Base-by-base conservation (phyloP, 2,329 filamentous ascomycete genomes). In the Colletotrichum acutatum region DNA sequence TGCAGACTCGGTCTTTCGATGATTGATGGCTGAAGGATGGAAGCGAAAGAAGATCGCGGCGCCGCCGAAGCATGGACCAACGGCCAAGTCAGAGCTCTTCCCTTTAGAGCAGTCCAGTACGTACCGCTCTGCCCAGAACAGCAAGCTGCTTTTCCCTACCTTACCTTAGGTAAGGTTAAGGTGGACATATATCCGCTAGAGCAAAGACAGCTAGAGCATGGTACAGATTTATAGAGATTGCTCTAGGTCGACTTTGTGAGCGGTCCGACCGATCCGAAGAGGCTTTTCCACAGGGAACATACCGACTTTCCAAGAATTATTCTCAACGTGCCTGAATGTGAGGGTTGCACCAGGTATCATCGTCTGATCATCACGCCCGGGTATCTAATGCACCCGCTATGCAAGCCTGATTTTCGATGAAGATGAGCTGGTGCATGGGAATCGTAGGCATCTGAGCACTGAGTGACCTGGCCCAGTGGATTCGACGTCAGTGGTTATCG, bases 231-330 rank as follows among this genome's bases (percentile, higher is more conserved):
- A 62, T 3, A 28, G 5, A 42, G 4, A 24, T 14, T 46, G 46
- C 19, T 8, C 4, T n/a, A 22, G 42, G 19, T 49, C 42, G 26
- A 57, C 37, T 5, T 4, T n/a, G n/a, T n/a, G n/a, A 34, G 42
- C 52, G 68, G 57, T 53, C 68, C 68, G 64, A 68, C 57, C 22
- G 68, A 71, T 68, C 64, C 68, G 68, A 52, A 24, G 26, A 28
- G 34, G 34, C 37, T 71, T 71, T 49, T 61, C 26, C 32, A 71
- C 63, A 71, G 68, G 68, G 63, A 56, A 19, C 12, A 49, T 24
- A 34, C 56, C n/a, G 30, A 34, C 56, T 62, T 62, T 52, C 42
- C 59, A 61, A 26, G 59, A 28, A n/a, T 52, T 52, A n/a, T 9
- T 64, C 61, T 5, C 26, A 34, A 63, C 14, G 34, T 32, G 37